Percentiles rank a stretch among this genome's conserved stretches.
Conservation (phyloP, 2,329 filamentous ascomycete genomes). For the Trichoderma arundinaceum region DNA sequence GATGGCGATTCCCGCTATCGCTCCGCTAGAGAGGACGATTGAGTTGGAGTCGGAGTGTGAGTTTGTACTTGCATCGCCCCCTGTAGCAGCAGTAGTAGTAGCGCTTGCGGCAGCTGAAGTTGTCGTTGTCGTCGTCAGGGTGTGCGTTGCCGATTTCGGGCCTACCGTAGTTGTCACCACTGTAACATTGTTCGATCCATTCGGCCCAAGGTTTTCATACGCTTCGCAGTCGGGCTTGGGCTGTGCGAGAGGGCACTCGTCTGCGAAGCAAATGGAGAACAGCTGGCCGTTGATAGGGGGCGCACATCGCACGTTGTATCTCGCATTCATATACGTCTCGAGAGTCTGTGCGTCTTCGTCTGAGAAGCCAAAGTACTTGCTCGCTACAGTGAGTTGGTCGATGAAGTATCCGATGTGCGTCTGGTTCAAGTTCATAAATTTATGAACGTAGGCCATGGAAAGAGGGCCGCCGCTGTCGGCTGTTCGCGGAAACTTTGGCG, state of each 20-base stretch:
- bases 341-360: conserved; percentile 38
- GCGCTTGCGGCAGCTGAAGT: conserved; percentile 2
- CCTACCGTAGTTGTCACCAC: conserved; percentile 26
- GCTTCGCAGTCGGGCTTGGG: conserved; percentile 39
- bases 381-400: conserved; percentile 39
- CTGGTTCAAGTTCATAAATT: conserved; percentile 43
- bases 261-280: conserved; percentile 40
- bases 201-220: conserved; percentile 37
- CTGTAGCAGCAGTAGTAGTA: background rate
- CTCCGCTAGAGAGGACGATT: conserved; percentile 29
- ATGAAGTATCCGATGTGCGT: conserved; percentile 43
- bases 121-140: background rate
- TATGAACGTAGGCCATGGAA: conserved; percentile 42
- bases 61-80: background rate
- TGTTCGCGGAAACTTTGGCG: conserved; percentile 33
- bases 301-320: conserved; percentile 42
- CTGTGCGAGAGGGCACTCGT: conserved; percentile 39
- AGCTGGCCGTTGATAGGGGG: conserved; percentile 37
- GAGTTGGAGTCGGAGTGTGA: conserved; percentile 3
- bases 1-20: conserved; percentile 40
- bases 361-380: conserved; percentile 40
- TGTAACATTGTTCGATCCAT: conserved; percentile 32
- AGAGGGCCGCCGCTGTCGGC: conserved; percentile 33
- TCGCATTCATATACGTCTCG: conserved; percentile 36
- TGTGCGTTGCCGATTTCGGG: background rate